Evolutionary conservation across 176 grass and related monocot genomes (phyloP).

Genomic region (Musa beccarii): DNA sequence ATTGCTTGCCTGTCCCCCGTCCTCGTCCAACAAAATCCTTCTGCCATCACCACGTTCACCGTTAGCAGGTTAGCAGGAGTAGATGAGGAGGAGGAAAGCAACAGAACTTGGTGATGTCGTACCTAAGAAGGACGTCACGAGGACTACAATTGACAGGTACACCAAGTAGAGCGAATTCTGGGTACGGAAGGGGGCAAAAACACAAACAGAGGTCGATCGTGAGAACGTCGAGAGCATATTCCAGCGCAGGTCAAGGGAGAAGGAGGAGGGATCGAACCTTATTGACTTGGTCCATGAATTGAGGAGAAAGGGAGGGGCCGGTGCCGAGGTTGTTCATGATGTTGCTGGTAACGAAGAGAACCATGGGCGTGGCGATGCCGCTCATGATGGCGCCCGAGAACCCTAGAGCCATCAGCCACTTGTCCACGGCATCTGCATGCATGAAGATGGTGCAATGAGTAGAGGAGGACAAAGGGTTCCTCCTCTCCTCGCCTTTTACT

Average conservation of each 20-base stretch:
- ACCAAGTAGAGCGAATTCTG: conserved; percentile 65
- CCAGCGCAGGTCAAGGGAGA: background rate
- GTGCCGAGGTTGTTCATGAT: no score
- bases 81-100: no score
- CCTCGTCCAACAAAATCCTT: conserved; percentile 55
- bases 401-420: conserved; percentile 52
- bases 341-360: conserved; percentile 27
- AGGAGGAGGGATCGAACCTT: conserved; percentile 1
- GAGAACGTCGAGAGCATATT: conserved; percentile 4
- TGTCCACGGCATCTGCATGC: conserved; percentile 64
- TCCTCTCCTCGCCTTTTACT: no score
- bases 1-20: conserved; percentile 34
- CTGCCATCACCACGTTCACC: background rate
- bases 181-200: no score
- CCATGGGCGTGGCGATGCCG: conserved; percentile 51
- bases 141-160: conserved; percentile 1
- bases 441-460: conserved; percentile 45
- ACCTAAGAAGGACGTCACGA: conserved; percentile 79
- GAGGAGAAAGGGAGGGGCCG: no score
- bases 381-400: conserved; percentile 60
- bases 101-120: background rate
- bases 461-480: background rate
- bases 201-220: no score
- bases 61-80: background rate
- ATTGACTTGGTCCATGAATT: no score